A percentile compares a stretch with the other conserved stretches of the same genome.
These are phyloP conservation scores for Pyrus hybrid DNA, from an alignment of 331 rosid species.

Conservation along the genomic window DNA sequence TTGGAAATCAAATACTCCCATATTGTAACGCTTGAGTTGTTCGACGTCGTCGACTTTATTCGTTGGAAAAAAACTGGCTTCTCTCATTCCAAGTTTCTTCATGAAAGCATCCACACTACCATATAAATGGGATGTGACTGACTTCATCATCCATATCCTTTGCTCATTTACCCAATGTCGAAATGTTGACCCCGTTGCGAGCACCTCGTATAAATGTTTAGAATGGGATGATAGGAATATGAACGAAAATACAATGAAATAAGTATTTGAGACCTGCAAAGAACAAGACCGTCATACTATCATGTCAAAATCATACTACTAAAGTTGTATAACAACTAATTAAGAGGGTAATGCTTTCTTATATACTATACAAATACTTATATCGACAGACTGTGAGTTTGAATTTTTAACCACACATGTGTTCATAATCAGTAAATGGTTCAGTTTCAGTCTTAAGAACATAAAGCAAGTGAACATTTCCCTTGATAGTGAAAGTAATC, in stretches of 20 bases:
- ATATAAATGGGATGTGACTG: constrained; percentile 40
- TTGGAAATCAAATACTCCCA: constrained; percentile 19
- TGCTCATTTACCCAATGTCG: constrained; percentile 28
- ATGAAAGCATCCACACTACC: constrained; percentile 49
- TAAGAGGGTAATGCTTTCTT: too few species aligned
- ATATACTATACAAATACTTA: too few species aligned
- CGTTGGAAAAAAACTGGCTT: constrained; percentile 31
- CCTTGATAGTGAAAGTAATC: too few species aligned
- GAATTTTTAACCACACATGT: too few species aligned
- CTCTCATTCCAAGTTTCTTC: constrained; percentile 51
- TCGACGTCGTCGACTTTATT: constrained; percentile 22
- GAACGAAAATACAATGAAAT: background rate
- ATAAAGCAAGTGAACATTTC: too few species aligned
- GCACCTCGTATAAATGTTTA: background rate
- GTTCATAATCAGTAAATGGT: too few species aligned
- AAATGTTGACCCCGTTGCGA: background rate
- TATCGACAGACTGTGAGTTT: too few species aligned
- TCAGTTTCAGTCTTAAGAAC: too few species aligned
- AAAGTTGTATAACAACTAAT: too few species aligned
- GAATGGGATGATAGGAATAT: background rate
- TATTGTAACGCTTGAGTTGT: constrained; percentile 6
- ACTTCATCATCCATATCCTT: constrained; percentile 69
- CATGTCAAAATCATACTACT: too few species aligned
- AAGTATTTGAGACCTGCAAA: background rate
- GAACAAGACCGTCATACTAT: too few species aligned